Base-by-base conservation (phyloP, 768 basidiomycete genomes). In the Porpolomopsis calyptriformis region DNA sequence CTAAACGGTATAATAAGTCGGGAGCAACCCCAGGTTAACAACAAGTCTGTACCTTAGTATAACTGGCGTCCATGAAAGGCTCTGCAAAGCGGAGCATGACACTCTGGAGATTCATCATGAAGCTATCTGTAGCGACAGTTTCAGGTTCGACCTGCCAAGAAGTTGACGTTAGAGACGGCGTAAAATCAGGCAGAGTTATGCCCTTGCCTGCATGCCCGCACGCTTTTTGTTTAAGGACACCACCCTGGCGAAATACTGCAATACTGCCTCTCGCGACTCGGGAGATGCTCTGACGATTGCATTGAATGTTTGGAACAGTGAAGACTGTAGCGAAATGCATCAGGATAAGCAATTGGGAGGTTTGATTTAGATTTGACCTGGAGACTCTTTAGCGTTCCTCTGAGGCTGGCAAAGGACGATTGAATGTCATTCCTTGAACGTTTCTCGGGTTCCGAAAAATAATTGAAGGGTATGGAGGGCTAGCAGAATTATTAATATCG, bases 11-110 rank as follows among this genome's bases (percentile, higher is more conserved):
- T 40, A 39, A 45, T n/a, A 24, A 26, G 5, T 16, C 11, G 26
- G 3, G 18, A 36, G 36, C 16, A 27, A 7, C 4, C 10, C 11
- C 19, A 14, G 2, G 8, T 19, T 20, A 43, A 8, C 16, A 25
- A 23, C 20, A 12, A 38, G 1, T 7, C 22, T 42, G 22, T 48
- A 85, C 92, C 75, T 96, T 98, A 35, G 82, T 77, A 54, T 83
- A 97, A 45, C 73, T 78, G 1, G 86, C 80, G 60, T 98, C 94
- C 73, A 98, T 89, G 56, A 97, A 94, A 0, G 94, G 94, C 53
- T 93, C 89, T 23, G 90, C 83, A 55, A 99, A 85, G 11, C 80
- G 77, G 39, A 91, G 70, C 19, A 98, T 63, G 11, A 96, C 66
- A n/a, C 72, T 72, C 53, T 93, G 86, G 25, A 93, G 57, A 54